A percentile compares a stretch with the other conserved stretches of the same genome.
Evolutionary conservation across 1,139 yeast species (phyloP).

Genomic region (Lipomyces yarrowii): DNA sequence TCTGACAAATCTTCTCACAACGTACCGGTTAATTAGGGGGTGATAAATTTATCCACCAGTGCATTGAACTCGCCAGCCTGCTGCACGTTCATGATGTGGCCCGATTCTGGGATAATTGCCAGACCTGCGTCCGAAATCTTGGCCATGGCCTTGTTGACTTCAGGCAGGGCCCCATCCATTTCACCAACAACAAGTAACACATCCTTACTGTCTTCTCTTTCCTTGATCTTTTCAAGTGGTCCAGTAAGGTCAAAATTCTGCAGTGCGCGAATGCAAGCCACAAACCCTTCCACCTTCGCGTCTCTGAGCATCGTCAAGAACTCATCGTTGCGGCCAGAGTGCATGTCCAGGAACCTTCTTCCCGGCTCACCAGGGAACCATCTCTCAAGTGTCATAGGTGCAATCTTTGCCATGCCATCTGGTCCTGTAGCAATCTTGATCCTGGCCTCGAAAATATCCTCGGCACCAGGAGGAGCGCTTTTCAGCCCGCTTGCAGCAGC

Average conservation of each 20-base stretch:
- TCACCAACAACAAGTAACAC: slow-evolving; percentile 25
- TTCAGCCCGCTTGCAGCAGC: slow-evolving; percentile 20
- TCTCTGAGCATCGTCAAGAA: slow-evolving; percentile 18
- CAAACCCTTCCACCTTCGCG: slow-evolving; percentile 22
- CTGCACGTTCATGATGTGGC: slow-evolving; percentile 28
- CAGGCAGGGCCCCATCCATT: slow-evolving; percentile 25
- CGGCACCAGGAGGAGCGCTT: slow-evolving; percentile 12
- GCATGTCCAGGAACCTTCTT: slow-evolving; percentile 11
- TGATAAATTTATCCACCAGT: slow-evolving; percentile 23
- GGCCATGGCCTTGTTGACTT: slow-evolving; percentile 15
- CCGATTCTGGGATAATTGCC: slow-evolving; percentile 13
- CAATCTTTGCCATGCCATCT: slow-evolving; percentile 26
- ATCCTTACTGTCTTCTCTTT: slow-evolving; percentile 13
- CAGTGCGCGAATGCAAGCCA: slow-evolving; percentile 25
- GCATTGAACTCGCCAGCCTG: slow-evolving; percentile 18
- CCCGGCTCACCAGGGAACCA: slow-evolving; percentile 29
- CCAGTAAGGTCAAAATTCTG: slow-evolving; percentile 26
- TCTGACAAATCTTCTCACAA: background rate
- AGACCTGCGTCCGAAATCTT: slow-evolving; percentile 16
- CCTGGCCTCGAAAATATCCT: slow-evolving; percentile 22
- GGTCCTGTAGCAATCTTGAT: slow-evolving; percentile 17
- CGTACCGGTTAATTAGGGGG: background rate
- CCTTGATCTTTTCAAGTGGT: slow-evolving; percentile 17
- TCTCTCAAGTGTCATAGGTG: slow-evolving; percentile 21
- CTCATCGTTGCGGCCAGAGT: slow-evolving; percentile 16